A percentile compares a stretch with the other conserved stretches of the same genome.
Conservation (phyloP, 2,329 filamentous ascomycete genomes). For the Didymella segeticola region DNA sequence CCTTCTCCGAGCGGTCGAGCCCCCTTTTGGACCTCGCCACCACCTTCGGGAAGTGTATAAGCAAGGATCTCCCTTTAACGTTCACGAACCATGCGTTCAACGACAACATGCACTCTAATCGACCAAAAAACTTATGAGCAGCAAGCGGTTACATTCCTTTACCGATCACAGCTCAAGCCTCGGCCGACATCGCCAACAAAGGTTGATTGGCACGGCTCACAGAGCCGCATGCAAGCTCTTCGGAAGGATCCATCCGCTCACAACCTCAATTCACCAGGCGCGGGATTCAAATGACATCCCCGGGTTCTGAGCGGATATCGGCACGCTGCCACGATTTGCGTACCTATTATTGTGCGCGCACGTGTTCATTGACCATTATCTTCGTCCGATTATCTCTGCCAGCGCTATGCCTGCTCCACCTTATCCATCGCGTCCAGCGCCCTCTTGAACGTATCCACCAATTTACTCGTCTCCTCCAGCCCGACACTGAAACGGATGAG, state of each 20-base stretch:
- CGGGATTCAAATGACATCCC: background rate
- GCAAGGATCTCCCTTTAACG: background rate
- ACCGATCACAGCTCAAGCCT: background rate
- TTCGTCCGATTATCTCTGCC: background rate
- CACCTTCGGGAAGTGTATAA: background rate
- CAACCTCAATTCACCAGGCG: background rate
- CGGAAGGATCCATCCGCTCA: background rate
- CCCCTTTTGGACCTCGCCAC: background rate
- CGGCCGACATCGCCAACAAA: background rate
- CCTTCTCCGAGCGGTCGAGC: background rate
- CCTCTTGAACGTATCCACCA: constrained; percentile 68
- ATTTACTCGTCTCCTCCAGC: constrained; percentile 74
- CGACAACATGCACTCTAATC: background rate
- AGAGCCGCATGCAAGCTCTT: background rate
- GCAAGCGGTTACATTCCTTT: background rate
- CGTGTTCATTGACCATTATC: background rate
- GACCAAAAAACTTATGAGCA: background rate
- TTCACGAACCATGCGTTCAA: background rate
- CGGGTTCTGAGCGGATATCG: background rate
- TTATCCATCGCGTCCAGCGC: constrained; percentile 69
- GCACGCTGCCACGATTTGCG: background rate
- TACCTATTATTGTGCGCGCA: background rate
- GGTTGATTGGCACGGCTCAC: background rate
- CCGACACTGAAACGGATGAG: constrained; percentile 89
- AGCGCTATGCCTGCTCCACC: background rate